These are phyloP conservation scores for Phytophthora pistaciae DNA, from an alignment of 352 stramenopile genomes.

Conservation along the genomic window DNA sequence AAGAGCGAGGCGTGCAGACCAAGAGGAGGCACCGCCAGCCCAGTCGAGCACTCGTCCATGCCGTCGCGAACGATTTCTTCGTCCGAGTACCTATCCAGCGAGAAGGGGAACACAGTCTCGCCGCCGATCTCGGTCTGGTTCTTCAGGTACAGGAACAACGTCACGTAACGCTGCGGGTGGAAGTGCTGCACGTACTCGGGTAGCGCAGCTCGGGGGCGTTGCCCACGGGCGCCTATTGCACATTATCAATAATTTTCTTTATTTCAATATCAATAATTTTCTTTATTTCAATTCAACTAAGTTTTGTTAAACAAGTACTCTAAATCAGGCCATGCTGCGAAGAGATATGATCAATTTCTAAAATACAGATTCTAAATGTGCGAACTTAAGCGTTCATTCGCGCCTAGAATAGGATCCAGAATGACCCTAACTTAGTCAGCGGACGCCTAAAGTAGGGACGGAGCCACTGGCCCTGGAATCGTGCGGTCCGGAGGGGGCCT, in stretches of 20 bases:
- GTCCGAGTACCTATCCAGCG: constrained; percentile 74
- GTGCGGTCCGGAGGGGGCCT: not conserved
- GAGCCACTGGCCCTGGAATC: constrained; percentile 1
- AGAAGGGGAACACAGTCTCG: constrained; percentile 98
- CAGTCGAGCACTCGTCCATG: constrained; percentile 85
- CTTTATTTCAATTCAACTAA: no score
- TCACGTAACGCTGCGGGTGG: constrained; percentile 95
- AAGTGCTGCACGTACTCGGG: constrained; percentile 80
- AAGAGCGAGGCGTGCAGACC: constrained; percentile 85
- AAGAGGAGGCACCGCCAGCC: constrained; percentile 75
- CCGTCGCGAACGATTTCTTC: constrained; percentile 75
- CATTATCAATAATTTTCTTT: no score
- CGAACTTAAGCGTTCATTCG: no score
- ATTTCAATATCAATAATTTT: no score
- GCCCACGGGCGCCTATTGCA: constrained; percentile 55
- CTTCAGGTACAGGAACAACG: constrained; percentile 98
- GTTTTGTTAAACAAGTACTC: no score
- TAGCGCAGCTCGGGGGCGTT: constrained; percentile 55
- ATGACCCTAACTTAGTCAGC: no score
- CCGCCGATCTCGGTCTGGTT: constrained; percentile 95
- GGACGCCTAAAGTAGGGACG: not conserved
- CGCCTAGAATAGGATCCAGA: no score
- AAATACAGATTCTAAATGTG: no score
- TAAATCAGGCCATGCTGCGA: no score
- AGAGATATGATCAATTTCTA: no score